Percentiles rank a stretch among this genome's conserved stretches.
These are phyloP conservation scores for Nadsonia commutata DNA, from an alignment of 1,139 yeast species.

Conservation along the genomic window DNA sequence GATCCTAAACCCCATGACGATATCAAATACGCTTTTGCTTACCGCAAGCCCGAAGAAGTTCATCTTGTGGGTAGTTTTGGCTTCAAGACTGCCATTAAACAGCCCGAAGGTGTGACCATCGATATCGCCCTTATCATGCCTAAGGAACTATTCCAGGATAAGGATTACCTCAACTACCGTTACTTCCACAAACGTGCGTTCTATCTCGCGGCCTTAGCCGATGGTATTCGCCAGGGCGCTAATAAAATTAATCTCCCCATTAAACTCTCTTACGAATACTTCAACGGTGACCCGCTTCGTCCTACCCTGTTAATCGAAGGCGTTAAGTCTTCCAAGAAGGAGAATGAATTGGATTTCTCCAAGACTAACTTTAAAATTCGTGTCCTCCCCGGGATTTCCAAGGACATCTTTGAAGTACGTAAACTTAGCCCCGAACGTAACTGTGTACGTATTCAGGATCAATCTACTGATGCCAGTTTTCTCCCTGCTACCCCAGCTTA, in stretches of 20 bases:
- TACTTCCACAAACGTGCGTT: conserved; percentile 83
- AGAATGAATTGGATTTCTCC: conserved; percentile 14
- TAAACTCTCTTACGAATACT: conserved; percentile 41
- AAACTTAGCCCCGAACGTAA: conserved; percentile 62
- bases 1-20: conserved; percentile 69
- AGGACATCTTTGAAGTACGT: conserved; percentile 53
- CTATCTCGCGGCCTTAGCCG: conserved; percentile 65
- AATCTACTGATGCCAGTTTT: conserved; percentile 5
- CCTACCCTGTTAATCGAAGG: conserved; percentile 20
- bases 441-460: conserved; percentile 38
- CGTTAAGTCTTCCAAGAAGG: conserved; percentile 1
- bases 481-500: conserved; percentile 69
- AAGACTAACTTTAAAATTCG: conserved; percentile 62
- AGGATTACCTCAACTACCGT: conserved; percentile 82
- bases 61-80: conserved; percentile 85
- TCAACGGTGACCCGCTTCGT: conserved; percentile 22
- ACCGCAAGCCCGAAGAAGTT: conserved; percentile 57
- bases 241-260: conserved; percentile 24
- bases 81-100: conserved; percentile 59
- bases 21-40: conserved; percentile 56
- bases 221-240: conserved; percentile 33
- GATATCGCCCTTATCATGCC: conserved; percentile 84
- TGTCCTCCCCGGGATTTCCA: conserved; percentile 59
- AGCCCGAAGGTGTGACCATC: conserved; percentile 47
- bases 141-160: conserved; percentile 51